Base-by-base conservation (phyloP, 306 rosid genomes). In the Comarum palustre region DNA sequence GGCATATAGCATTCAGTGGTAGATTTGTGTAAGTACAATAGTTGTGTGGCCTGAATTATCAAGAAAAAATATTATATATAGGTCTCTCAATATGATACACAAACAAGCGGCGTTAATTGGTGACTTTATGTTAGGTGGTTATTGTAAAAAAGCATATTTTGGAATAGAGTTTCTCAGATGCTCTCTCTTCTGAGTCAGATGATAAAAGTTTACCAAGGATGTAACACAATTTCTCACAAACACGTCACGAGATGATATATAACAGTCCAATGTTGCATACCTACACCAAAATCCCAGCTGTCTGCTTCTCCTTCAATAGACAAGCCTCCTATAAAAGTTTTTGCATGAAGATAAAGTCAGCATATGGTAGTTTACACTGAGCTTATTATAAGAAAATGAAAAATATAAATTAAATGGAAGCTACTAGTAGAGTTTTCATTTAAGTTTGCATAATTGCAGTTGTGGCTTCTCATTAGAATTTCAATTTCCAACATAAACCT, bases 241-340 rank as follows among this genome's bases (percentile, higher is more conserved):
- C 24, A 29, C 27, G 27, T 8, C n/a, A 43, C 5, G 63, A 58
- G 57, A 47, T 11, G 31, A 59, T 64, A 77, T 13, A 36, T 43
- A 71, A 77, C 22, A 77, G 65, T 48, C 39, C 9, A 4, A 20
- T 6, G 17, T 41, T 62, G 76, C 90, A 68, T 89, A 93, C 97
- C 97, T 78, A 91, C 87, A 73, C 98, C 98, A 66, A 93, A 81
- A 68, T 94, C 98, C 98, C 98, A 94, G 73, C 88, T 88, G 66
- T 91, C 98, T 0, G 98, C 90, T 84, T 94, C 98, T 84, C 98
- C 98, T 88, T 94, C 96, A 59, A 94, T 90, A 86, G 90, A 89
- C 72, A 94, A 80, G 72, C 98, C 97, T 83, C 98, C 97, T 94
- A 75, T 48, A 76, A 17, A 39, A 25, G 34, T 71, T 60, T 31